These are phyloP conservation scores for Periglandula ipomoeae DNA, from an alignment of 2,329 filamentous ascomycete genomes.

Conservation along the genomic window DNA sequence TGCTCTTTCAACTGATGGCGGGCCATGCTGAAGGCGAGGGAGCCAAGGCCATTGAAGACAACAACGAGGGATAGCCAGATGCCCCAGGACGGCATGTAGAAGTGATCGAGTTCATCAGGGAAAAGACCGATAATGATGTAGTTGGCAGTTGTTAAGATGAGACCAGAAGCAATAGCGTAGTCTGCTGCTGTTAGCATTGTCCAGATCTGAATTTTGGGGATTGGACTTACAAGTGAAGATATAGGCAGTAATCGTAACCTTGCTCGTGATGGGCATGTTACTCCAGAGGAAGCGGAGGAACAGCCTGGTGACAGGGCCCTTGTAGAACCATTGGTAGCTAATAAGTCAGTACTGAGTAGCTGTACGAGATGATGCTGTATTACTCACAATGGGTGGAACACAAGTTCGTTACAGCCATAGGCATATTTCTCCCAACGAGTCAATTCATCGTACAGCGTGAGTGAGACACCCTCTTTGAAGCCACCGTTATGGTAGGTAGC, in stretches of 20 bases:
- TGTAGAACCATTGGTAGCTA: not conserved
- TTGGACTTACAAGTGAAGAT: conserved; percentile 45
- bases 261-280: conserved; percentile 50
- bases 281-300: conserved; percentile 16
- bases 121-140: conserved; percentile 68
- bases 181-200: conserved; percentile 19
- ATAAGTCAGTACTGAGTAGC: not conserved
- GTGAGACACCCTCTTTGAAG: not conserved
- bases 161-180: conserved; percentile 59
- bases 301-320: not conserved
- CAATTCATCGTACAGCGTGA: not conserved
- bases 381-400: conserved; percentile 3
- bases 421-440: not conserved
- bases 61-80: conserved; percentile 42
- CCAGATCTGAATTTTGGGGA: not conserved
- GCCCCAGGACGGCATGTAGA: conserved; percentile 57
- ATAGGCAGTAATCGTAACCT: conserved; percentile 62
- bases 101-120: conserved; percentile 56
- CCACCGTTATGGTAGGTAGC: not conserved
- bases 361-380: not conserved
- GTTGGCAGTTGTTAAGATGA: conserved; percentile 57
- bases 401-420: not conserved
- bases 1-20: conserved; percentile 18
- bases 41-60: conserved; percentile 16
- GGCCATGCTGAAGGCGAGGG: conserved; percentile 16